These are phyloP conservation scores for Umbelopsis vinacea DNA, from an alignment of 192 early-diverging fungal genomes.

Conservation along the genomic window DNA sequence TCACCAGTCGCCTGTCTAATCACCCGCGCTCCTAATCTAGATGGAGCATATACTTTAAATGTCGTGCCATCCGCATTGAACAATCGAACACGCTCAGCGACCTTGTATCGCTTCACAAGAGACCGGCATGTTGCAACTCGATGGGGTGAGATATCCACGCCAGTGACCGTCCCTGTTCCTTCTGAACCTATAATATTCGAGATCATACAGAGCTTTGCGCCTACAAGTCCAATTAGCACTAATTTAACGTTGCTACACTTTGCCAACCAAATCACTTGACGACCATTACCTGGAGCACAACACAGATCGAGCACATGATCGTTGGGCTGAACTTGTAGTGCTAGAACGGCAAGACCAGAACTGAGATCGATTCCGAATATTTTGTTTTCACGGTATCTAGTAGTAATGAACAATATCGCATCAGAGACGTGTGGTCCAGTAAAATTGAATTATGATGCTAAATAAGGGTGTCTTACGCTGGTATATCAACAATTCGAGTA, in stretches of 20 bases:
- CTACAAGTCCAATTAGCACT: constrained; percentile 23
- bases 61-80: constrained; percentile 84
- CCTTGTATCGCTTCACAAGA: constrained; percentile 72
- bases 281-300: constrained; percentile 49
- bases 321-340: constrained; percentile 69
- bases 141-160: constrained; percentile 82
- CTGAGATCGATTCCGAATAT: constrained; percentile 74
- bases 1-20: background rate
- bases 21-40: constrained; percentile 34
- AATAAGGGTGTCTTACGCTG: background rate
- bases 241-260: no score
- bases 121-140: constrained; percentile 77
- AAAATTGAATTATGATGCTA: constrained; percentile 42
- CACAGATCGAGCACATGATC: constrained; percentile 87
- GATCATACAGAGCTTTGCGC: constrained; percentile 86
- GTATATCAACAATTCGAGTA: constrained; percentile 16
- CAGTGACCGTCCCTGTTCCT: constrained; percentile 87
- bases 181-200: constrained; percentile 66
- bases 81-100: constrained; percentile 60
- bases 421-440: constrained; percentile 65
- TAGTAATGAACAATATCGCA: background rate
- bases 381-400: constrained; percentile 37
- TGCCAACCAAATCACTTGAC: background rate
- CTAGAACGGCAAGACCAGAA: constrained; percentile 82
- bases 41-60: constrained; percentile 77